Conservation (phyloP, 2,329 filamentous ascomycete species). For the Cladosporium sp. region DNA sequence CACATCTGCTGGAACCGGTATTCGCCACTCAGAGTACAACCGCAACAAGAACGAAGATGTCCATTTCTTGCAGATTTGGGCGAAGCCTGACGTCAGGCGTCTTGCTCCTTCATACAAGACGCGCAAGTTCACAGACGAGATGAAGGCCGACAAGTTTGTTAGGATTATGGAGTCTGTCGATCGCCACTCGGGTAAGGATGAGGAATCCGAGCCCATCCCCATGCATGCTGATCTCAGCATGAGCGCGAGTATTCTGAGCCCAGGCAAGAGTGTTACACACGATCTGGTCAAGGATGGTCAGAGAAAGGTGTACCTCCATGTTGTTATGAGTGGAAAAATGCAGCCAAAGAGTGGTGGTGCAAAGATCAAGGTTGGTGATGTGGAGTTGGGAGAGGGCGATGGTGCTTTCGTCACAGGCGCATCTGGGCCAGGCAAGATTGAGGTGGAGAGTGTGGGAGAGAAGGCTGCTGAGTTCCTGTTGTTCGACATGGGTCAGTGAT, state of each 20-base stretch:
- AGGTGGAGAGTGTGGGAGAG: slow-evolving; percentile 45
- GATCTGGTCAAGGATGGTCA: slow-evolving; percentile 61
- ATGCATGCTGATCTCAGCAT: slow-evolving; percentile 82
- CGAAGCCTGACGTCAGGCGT: slow-evolving; percentile 68
- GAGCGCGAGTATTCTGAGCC: slow-evolving; percentile 69
- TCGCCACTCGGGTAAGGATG: slow-evolving; percentile 60
- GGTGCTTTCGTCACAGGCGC: slow-evolving; percentile 66
- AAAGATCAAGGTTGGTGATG: slow-evolving; percentile 65
- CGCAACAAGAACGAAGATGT: slow-evolving; percentile 66
- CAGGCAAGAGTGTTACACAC: slow-evolving; percentile 65
- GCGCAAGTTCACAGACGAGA: slow-evolving; percentile 64
- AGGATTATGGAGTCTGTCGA: slow-evolving; percentile 72
- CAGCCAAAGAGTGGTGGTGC: slow-evolving; percentile 65
- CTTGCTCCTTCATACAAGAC: slow-evolving; percentile 75
- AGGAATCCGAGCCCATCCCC: slow-evolving; percentile 66
- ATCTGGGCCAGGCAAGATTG: slow-evolving; percentile 40
- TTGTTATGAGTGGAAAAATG: slow-evolving; percentile 61
- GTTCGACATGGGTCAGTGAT: slow-evolving; percentile 43
- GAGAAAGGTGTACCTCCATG: slow-evolving; percentile 72
- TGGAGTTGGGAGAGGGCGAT: slow-evolving; percentile 70
- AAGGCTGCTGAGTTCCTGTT: slow-evolving; percentile 46
- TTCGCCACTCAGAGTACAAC: slow-evolving; percentile 80
- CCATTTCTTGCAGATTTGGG: slow-evolving; percentile 89
- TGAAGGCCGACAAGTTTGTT: slow-evolving; percentile 67
- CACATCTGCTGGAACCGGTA: slow-evolving; percentile 76